Evolutionary conservation across 805 yeast species (phyloP).

Genomic region (Kluyveromyces siamensis): DNA sequence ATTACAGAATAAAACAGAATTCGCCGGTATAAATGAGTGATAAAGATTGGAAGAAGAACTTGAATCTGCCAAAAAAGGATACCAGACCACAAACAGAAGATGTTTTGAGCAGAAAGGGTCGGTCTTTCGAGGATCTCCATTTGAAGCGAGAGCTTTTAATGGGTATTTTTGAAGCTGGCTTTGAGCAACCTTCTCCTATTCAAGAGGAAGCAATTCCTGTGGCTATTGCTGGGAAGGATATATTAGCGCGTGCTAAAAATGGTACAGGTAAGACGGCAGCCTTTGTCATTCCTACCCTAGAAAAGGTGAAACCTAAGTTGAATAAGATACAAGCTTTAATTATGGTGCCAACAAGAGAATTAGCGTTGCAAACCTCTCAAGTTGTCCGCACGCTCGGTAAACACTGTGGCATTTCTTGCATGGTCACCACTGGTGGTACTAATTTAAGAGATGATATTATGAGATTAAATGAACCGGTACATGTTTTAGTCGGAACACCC

Average conservation of each 20-base stretch:
- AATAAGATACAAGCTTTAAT: conserved; percentile 86
- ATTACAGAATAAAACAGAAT: neutral
- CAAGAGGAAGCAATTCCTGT: conserved; percentile 97
- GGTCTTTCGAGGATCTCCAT: conserved; percentile 83
- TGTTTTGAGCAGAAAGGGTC: conserved; percentile 85
- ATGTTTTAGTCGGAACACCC: conserved; percentile 93
- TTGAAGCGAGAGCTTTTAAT: conserved; percentile 87
- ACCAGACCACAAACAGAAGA: conserved; percentile 96
- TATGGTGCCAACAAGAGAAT: conserved; percentile 94
- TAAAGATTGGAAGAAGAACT: conserved; percentile 60
- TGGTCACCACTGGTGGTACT: conserved; percentile 99
- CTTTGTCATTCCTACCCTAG: conserved; percentile 86
- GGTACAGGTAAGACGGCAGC: conserved; percentile 99
- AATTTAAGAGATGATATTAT: conserved; percentile 86
- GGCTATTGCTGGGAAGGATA: conserved; percentile 91
- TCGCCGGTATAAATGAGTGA: conserved; percentile 5
- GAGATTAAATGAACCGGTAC: conserved; percentile 88
- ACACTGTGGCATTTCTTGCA: conserved; percentile 83
- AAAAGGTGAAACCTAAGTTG: conserved; percentile 75
- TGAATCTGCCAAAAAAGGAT: conserved; percentile 76
- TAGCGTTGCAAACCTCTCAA: conserved; percentile 95
- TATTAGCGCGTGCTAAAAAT: conserved; percentile 94
- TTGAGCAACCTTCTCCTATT: conserved; percentile 95
- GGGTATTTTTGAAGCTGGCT: conserved; percentile 99
- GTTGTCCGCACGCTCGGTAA: conserved; percentile 94